Conservation (phyloP, 106 monocot genomes). For the Narthecium ossifragum region DNA sequence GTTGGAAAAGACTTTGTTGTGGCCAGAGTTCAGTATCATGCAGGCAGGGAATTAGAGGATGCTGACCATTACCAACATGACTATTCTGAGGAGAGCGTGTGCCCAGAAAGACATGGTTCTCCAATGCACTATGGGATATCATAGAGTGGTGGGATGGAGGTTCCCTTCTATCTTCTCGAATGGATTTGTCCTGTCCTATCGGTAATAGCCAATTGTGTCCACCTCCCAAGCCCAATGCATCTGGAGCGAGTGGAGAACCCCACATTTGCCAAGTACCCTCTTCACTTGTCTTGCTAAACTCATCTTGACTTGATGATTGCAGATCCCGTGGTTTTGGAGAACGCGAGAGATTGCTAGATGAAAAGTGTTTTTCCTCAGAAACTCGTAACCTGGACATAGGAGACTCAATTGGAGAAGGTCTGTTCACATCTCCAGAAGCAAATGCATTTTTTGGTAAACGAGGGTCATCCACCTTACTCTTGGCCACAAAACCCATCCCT, state of each 20-base stretch:
- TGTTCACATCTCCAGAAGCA: conserved; percentile 28
- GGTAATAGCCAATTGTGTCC: conserved; percentile 39
- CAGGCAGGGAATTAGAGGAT: conserved; percentile 21
- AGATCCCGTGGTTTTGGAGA: conserved; percentile 20
- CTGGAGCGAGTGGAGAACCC: conserved; percentile 57
- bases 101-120: conserved; percentile 15
- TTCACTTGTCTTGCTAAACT: conserved; percentile 26
- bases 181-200: conserved; percentile 12
- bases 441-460: conserved; percentile 25
- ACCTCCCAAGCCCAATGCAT: conserved; percentile 46
- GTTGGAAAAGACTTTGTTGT: conserved; percentile 25
- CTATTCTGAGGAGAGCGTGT: conserved; percentile 10
- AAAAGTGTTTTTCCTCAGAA: conserved; percentile 31
- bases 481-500: conserved; percentile 41
- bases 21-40: conserved; percentile 28
- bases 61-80: conserved; percentile 15
- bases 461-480: conserved; percentile 21
- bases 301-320: conserved; percentile 20
- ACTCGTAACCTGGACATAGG: conserved; percentile 45
- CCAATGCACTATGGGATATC: conserved; percentile 18
- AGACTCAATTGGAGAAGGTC: conserved; percentile 80
- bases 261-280: conserved; percentile 92
- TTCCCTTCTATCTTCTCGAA: conserved; percentile 23
- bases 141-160: conserved; percentile 18
- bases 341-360: conserved; percentile 10